Conservation (phyloP, 352 stramenopile species). For the Aphanomyces euteiches region DNA sequence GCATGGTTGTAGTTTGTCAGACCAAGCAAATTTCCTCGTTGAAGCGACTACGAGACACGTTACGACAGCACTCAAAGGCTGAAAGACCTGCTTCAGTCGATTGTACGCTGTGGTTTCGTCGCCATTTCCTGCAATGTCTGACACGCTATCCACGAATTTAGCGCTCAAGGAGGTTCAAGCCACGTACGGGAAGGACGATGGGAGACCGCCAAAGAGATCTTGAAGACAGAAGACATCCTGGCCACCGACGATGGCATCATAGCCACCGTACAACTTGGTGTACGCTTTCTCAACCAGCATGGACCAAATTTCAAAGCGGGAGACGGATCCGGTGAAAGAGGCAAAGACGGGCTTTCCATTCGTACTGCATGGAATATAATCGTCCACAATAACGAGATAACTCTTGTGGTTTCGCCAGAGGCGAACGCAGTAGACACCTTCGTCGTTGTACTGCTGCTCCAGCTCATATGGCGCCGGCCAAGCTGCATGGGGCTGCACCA, state of each 20-base stretch:
- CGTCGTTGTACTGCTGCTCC: slow-evolving; percentile 85
- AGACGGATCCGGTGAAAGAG: slow-evolving; percentile 74
- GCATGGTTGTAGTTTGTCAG: slow-evolving; percentile 68
- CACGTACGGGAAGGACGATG: slow-evolving; percentile 28
- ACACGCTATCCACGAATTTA: background rate
- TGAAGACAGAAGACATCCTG: slow-evolving; percentile 74
- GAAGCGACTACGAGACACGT: slow-evolving; percentile 36
- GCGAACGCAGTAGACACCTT: slow-evolving; percentile 81
- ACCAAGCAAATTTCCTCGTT: slow-evolving; percentile 62
- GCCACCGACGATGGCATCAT: slow-evolving; percentile 85
- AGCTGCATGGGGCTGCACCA: slow-evolving; percentile 35
- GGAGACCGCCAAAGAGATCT: slow-evolving; percentile 72
- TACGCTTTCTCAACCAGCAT: slow-evolving; percentile 94
- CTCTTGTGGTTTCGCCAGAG: slow-evolving; percentile 83
- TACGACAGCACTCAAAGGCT: background rate
- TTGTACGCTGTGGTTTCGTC: background rate
- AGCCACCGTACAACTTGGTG: slow-evolving; percentile 89
- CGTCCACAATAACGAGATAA: slow-evolving; percentile 74
- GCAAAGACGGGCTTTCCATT: slow-evolving; percentile 81
- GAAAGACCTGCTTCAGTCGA: slow-evolving; percentile 1
- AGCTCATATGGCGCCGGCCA: slow-evolving; percentile 42
- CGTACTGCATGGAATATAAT: slow-evolving; percentile 80
- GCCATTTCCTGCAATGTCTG: background rate
- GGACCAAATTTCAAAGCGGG: slow-evolving; percentile 91
- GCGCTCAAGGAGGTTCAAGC: background rate